Evolutionary conservation across 441 rosid species (phyloP).

Genomic region (Bruguiera hainesii): DNA sequence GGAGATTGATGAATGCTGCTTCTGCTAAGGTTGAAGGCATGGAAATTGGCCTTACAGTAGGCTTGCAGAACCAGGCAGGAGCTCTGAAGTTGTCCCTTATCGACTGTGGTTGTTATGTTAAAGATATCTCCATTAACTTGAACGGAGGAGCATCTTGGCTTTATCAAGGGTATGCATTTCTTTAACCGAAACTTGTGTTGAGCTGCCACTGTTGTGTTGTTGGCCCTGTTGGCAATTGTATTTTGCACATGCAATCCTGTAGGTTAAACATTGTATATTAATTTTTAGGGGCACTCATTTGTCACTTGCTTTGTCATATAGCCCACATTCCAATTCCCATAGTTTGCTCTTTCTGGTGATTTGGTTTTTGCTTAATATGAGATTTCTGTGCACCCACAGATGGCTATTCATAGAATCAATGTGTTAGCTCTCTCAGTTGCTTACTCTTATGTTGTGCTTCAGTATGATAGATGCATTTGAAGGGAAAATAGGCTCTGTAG

Average conservation of each 20-base stretch:
- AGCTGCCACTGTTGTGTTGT: neutral
- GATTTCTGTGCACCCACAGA: neutral
- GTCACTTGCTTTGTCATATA: too few species aligned
- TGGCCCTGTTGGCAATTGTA: neutral
- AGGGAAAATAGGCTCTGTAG: slow-evolving; percentile 66
- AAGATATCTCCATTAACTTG: slow-evolving; percentile 58
- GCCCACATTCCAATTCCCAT: neutral
- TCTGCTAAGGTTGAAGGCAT: slow-evolving; percentile 89
- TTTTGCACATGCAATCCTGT: too few species aligned
- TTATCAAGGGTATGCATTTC: slow-evolving; percentile 82
- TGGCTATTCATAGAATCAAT: neutral
- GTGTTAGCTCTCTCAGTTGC: slow-evolving; percentile 7
- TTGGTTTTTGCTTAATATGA: too few species aligned
- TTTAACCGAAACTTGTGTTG: neutral
- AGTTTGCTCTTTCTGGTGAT: slow-evolving; percentile 1
- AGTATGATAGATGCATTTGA: slow-evolving; percentile 91
- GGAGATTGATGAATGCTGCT: slow-evolving; percentile 48
- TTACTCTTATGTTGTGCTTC: slow-evolving; percentile 22
- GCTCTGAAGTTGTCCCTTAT: slow-evolving; percentile 60
- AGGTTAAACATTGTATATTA: too few species aligned
- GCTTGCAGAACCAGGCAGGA: slow-evolving; percentile 65
- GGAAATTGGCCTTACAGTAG: slow-evolving; percentile 82
- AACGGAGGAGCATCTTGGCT: slow-evolving; percentile 98
- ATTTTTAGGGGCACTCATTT: too few species aligned
- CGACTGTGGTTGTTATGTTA: slow-evolving; percentile 78